A percentile compares a stretch with the other conserved stretches of the same genome.
Conservation (phyloP, 2,329 filamentous ascomycete genomes). For the Rutstroemia sp. region DNA sequence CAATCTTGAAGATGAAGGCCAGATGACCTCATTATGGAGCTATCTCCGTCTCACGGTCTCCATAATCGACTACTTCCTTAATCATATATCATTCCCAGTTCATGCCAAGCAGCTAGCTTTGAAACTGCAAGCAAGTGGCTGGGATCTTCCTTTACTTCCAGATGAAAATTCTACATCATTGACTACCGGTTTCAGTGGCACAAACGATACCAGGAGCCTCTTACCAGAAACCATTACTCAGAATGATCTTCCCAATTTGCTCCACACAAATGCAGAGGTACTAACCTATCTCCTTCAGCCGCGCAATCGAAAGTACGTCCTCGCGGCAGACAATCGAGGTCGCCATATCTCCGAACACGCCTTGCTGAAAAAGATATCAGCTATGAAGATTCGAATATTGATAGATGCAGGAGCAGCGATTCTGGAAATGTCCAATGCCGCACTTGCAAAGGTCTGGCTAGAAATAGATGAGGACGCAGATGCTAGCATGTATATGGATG, state of each 20-base stretch:
- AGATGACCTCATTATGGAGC: conserved; percentile 43
- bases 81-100: conserved; percentile 55
- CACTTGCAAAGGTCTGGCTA: conserved; percentile 19
- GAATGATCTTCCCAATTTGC: conserved; percentile 46
- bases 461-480: conserved; percentile 12
- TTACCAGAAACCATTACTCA: conserved; percentile 57
- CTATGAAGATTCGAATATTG: conserved; percentile 40
- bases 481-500: no score
- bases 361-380: conserved; percentile 31
- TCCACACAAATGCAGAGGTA: conserved; percentile 57
- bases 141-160: conserved; percentile 52
- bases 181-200: conserved; percentile 66
- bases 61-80: conserved; percentile 53
- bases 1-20: conserved; percentile 49
- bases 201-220: conserved; percentile 55
- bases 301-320: conserved; percentile 42
- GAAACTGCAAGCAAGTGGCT: conserved; percentile 59
- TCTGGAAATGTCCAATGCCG: conserved; percentile 48
- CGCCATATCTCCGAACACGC: conserved; percentile 37
- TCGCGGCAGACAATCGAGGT: conserved; percentile 36
- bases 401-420: conserved; percentile 60
- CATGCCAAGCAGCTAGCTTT: conserved; percentile 57
- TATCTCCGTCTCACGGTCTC: conserved; percentile 41
- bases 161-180: conserved; percentile 36
- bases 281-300: conserved; percentile 47